Base-by-base conservation (phyloP, 139 green algal species). In the Tetradesmus obliquus region DNA sequence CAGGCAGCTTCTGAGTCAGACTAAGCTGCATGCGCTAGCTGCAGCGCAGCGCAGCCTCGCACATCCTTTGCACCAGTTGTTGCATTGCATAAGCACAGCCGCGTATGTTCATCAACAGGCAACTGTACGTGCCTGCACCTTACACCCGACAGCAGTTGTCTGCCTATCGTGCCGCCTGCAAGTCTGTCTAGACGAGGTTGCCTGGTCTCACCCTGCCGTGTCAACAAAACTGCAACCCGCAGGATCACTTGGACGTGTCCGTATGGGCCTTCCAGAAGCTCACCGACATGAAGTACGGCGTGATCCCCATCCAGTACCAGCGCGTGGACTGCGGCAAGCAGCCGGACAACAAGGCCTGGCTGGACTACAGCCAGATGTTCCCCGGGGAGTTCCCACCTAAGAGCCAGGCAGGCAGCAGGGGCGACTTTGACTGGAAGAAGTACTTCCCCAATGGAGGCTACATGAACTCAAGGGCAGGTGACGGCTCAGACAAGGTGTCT, bases 221-320 rank as follows among this genome's bases (percentile, higher is more conserved):
- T 19, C 3, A 24, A 17, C 66, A 10, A 7, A 17, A 76, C 17
- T 24, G 17, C 76, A 55, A 22, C 45, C 15, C 76, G 51, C 86
- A 90, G 86, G 53, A 83, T 5, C 88, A 91, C 79, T 51, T 91
- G 15, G 88, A 91, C 55, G 51, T 91, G n/a, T 79, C 53, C n/a
- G 88, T 91, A 4, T 91, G 88, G 88, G 88, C 88, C 3, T 90
- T 90, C 53, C 62, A 89, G 87, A 86, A 91, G 88, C 55, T 91
- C 13, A 86, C 88, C 55, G 88, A 91, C 88, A 91, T 87, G 88
- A 91, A 91, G 88, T 87, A 57, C 55, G 88, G 88, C 51, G 88
- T 91, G 55, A 91, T 91, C 79, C 88, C 88, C n/a, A 79, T 91
- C 55, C 15, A 91, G 66, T 91, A 91, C 72, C 55, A 72, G 69